Percentiles rank a stretch among this genome's conserved stretches.
These are phyloP conservation scores for Magnolia changhungtana DNA, from an alignment of 164 flowering plant species.

Conservation along the genomic window DNA sequence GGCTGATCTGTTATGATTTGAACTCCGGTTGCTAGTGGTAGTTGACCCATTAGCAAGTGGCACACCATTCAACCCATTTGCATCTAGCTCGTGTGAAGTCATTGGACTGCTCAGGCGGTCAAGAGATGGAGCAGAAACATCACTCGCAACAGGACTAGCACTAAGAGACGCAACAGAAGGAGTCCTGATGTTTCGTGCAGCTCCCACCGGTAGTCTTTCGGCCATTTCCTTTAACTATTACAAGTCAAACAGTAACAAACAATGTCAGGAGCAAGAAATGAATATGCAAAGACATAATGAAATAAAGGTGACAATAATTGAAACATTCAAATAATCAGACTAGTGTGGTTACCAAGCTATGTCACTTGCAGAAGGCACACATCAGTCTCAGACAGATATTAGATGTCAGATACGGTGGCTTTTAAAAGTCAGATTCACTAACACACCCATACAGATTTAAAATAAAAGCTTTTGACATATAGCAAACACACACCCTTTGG, in stretches of 20 bases:
- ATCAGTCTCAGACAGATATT: no score
- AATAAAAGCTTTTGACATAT: no score
- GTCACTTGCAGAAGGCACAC: no score
- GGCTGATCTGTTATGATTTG: conserved; percentile 38
- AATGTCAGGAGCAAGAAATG: neutral
- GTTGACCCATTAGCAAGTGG: conserved; percentile 56
- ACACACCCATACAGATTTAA: no score
- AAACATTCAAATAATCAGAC: neutral
- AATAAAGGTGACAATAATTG: neutral
- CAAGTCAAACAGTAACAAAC: conserved; percentile 1
- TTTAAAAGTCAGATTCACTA: no score
- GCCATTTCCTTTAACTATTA: conserved; percentile 92
- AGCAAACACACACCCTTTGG: no score
- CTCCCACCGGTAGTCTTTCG: conserved; percentile 85
- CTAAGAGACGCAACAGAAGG: conserved; percentile 47
- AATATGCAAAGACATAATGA: neutral
- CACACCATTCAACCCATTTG: conserved; percentile 42
- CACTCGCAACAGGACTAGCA: conserved; percentile 44
- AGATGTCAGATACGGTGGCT: no score
- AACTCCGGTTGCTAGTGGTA: conserved; percentile 37
- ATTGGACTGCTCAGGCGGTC: conserved; percentile 49
- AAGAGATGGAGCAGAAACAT: conserved; percentile 34
- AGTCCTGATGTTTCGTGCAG: conserved; percentile 52
- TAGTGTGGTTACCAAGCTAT: no score
- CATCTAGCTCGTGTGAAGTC: conserved; percentile 40